Percentiles rank a stretch among this genome's conserved stretches.
phyloP scores from a whole-genome alignment of 305 asterid species.

The Fraxinus paxiana region DNA sequence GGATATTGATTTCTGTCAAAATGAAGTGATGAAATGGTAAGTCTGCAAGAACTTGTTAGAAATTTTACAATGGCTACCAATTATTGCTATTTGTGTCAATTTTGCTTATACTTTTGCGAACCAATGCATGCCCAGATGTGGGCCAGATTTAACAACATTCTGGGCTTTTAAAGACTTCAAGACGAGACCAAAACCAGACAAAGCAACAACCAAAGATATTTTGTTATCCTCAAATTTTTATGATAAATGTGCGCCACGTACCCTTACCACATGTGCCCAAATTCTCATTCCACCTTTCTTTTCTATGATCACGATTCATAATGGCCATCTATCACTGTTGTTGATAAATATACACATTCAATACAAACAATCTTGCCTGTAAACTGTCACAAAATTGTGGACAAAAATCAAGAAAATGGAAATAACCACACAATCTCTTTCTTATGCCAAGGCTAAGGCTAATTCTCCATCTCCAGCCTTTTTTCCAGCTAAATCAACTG shows the following conservation, averaged over 20 bases:
- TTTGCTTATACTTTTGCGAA: neutral
- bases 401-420: constrained; percentile 18
- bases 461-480: constrained; percentile 27
- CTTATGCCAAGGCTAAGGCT: constrained; percentile 30
- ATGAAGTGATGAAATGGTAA: neutral
- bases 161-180: neutral
- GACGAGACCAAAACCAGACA: neutral
- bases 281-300: constrained; percentile 12
- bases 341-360: neutral
- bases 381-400: neutral
- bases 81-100: neutral
- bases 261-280: neutral
- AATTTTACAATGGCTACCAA: neutral
- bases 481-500: constrained; percentile 25
- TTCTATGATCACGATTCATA: constrained; percentile 9
- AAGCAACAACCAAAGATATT: neutral
- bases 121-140: neutral
- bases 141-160: neutral
- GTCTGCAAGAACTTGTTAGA: neutral
- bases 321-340: constrained; percentile 11
- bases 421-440: constrained; percentile 29
- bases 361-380: neutral
- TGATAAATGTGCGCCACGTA: constrained; percentile 33
- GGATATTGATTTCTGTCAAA: neutral
- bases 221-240: constrained; percentile 26